phyloP scores from a whole-genome alignment of 1,284 basidiomycete species.

The Fistulina hepatica region DNA sequence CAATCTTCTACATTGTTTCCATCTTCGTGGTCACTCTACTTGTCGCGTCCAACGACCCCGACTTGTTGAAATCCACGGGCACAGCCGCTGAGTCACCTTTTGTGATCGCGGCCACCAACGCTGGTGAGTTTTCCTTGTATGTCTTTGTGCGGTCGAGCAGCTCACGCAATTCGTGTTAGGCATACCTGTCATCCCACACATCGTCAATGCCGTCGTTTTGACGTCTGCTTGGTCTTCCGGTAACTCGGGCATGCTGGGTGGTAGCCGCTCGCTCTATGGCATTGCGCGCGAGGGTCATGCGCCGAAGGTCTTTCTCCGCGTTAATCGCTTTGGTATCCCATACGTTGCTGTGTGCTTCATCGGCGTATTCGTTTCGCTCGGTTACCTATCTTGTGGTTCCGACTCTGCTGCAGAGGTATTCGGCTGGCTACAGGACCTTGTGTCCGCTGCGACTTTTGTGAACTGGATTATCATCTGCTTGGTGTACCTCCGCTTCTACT shows the following conservation, averaged over 20 bases:
- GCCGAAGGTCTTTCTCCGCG: conserved; percentile 34
- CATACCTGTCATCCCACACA: conserved; percentile 44
- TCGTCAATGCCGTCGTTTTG: conserved; percentile 53
- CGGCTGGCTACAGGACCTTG: conserved; percentile 27
- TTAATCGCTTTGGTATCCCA: conserved; percentile 12
- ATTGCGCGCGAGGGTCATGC: conserved; percentile 47
- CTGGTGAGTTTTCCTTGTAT: not conserved
- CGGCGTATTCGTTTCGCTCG: conserved; percentile 13
- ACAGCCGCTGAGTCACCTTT: conserved; percentile 45
- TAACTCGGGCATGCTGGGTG: conserved; percentile 43
- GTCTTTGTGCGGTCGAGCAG: too few relatives aligned
- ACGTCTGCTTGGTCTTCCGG: conserved; percentile 50
- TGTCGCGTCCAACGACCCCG: conserved; percentile 34
- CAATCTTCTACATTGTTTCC: conserved; percentile 46
- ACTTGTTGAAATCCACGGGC: conserved; percentile 20
- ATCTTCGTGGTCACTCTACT: conserved; percentile 45
- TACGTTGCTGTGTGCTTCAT: conserved; percentile 11
- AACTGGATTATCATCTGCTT: conserved; percentile 31
- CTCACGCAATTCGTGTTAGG: too few relatives aligned
- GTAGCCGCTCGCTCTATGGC: conserved; percentile 43
- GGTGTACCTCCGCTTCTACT: conserved; percentile 40
- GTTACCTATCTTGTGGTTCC: conserved; percentile 14
- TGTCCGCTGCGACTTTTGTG: conserved; percentile 11
- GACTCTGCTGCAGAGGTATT: conserved; percentile 15
- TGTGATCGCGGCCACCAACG: conserved; percentile 22